Conservation (phyloP, 352 stramenopile genomes). For the Phytophthora ramorum region DNA sequence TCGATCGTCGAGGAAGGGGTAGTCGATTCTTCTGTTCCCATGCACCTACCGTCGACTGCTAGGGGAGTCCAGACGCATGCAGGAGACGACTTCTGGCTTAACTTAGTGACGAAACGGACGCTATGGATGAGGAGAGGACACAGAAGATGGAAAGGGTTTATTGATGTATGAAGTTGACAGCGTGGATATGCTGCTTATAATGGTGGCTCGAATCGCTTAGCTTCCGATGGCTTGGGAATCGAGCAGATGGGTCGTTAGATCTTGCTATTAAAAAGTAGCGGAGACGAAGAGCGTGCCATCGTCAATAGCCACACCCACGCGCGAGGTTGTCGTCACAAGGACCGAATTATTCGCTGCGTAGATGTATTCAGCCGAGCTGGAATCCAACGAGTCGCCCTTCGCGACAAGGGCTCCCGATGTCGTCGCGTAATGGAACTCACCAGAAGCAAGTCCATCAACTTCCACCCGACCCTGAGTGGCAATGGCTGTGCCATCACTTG, state of each 20-base stretch:
- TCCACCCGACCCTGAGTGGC: slow-evolving; percentile 29
- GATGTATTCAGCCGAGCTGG: slow-evolving; percentile 42
- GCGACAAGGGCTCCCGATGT: slow-evolving; percentile 52
- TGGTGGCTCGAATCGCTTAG: slow-evolving; percentile 18
- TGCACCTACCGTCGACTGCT: slow-evolving; percentile 26
- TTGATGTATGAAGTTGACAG: slow-evolving; percentile 10
- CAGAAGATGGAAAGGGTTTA: slow-evolving; percentile 4
- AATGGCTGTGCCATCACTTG: slow-evolving; percentile 31
- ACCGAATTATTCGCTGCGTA: slow-evolving; percentile 39
- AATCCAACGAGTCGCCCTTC: slow-evolving; percentile 13
- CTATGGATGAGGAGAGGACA: background rate
- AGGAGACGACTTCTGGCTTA: background rate
- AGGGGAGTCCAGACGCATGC: too few relatives aligned
- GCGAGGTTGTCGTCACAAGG: slow-evolving; percentile 63
- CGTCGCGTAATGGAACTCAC: slow-evolving; percentile 65
- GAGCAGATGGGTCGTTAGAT: background rate
- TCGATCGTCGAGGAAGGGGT: background rate
- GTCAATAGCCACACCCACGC: slow-evolving; percentile 59
- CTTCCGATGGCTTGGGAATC: slow-evolving; percentile 32
- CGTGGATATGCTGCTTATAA: slow-evolving; percentile 24
- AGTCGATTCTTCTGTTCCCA: slow-evolving; percentile 22
- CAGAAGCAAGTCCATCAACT: slow-evolving; percentile 29
- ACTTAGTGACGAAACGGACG: slow-evolving; percentile 21
- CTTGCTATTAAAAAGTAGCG: slow-evolving; percentile 41
- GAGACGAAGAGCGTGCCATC: slow-evolving; percentile 66